A percentile compares a stretch with the other conserved stretches of the same genome.
Evolutionary conservation across 2,329 filamentous ascomycete species (phyloP).

Genomic region (Hypoxylon sp.): DNA sequence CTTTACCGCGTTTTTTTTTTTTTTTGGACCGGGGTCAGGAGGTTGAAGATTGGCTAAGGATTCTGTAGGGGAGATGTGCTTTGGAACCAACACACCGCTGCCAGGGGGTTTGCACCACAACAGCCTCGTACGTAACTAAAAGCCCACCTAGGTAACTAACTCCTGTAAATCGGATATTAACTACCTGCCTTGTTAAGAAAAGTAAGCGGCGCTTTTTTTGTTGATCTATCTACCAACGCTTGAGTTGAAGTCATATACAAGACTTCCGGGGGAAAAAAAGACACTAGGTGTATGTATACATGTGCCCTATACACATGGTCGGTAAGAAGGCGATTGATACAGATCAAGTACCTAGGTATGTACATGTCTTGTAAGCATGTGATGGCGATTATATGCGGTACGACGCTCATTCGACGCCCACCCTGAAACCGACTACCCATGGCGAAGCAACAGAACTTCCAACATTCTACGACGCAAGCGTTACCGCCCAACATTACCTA

Average conservation of each 20-base stretch:
- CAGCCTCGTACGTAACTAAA: background rate
- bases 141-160: background rate
- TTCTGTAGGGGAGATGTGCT: background rate
- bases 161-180: background rate
- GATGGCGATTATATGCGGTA: background rate
- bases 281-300: too few species aligned
- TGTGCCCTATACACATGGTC: background rate
- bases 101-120: background rate
- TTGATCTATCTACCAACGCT: background rate
- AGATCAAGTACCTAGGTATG: background rate
- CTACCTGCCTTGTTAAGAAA: background rate
- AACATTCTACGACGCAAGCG: background rate
- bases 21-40: background rate
- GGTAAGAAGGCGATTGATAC: too few species aligned
- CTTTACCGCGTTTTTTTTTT: background rate
- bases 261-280: background rate
- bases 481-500: background rate
- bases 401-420: background rate
- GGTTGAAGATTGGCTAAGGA: background rate
- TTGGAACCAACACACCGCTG: background rate
- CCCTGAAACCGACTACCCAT: background rate
- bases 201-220: too few species aligned
- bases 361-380: background rate
- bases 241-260: background rate
- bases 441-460: background rate